These are phyloP conservation scores for Cymodocea nodosa DNA, from an alignment of 116 monocot genomes.

Conservation along the genomic window DNA sequence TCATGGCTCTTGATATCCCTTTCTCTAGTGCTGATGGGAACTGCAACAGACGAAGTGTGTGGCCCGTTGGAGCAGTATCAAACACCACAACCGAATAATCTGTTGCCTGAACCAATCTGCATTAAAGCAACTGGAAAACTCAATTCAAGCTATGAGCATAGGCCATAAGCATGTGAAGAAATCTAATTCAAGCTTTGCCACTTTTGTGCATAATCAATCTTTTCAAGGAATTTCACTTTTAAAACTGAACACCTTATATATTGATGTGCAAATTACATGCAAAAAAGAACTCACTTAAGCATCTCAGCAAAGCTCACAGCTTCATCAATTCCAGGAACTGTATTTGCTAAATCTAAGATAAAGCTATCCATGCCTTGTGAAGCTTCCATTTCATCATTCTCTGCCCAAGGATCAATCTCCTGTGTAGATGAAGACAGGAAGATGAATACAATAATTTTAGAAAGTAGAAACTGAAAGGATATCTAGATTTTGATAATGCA, in stretches of 20 bases:
- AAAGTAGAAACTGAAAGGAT: no score
- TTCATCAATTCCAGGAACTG: slow-evolving; percentile 95
- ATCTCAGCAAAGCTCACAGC: slow-evolving; percentile 99
- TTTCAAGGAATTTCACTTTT: no score
- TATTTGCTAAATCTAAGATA: slow-evolving; percentile 76
- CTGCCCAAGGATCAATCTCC: slow-evolving; percentile 94
- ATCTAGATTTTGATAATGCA: no score
- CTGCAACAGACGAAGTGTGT: slow-evolving; percentile 79
- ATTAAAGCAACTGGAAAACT: no score
- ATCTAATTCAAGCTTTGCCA: no score
- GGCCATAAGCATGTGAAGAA: no score
- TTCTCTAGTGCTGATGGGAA: slow-evolving; percentile 93
- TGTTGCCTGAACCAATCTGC: slow-evolving; percentile 92
- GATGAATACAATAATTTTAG: no score
- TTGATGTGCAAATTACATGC: no score
- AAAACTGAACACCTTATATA: no score
- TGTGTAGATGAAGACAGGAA: no score
- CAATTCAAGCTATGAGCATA: no score
- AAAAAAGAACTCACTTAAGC: slow-evolving; percentile 55
- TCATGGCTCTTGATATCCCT: slow-evolving; percentile 71
- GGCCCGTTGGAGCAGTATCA: slow-evolving; percentile 98
- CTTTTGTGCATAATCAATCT: no score
- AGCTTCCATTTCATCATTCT: slow-evolving; percentile 65
- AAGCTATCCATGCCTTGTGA: slow-evolving; percentile 73
- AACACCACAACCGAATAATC: slow-evolving; percentile 96